A percentile compares a stretch with the other conserved stretches of the same genome.
Evolutionary conservation across 163 green algal genomes (phyloP).

Genomic region (Scenedesmus sp.): DNA sequence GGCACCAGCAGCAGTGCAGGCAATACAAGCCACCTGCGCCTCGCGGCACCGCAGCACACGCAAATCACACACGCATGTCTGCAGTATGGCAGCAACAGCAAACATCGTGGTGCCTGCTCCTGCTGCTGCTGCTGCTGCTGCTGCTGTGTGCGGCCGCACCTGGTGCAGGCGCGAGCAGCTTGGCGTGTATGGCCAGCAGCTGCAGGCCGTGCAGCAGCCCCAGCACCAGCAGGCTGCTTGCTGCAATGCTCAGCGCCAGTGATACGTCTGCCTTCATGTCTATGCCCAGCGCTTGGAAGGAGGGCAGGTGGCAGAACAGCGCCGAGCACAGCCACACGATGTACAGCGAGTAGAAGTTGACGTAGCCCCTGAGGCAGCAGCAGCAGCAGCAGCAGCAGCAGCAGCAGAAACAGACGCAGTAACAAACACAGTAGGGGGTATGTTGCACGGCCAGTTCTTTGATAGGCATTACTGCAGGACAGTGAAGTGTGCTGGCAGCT

Average conservation of each 20-base stretch:
- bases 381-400: background rate
- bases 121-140: background rate
- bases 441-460: too few relatives aligned
- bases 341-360: slow-evolving; percentile 87
- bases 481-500: too few relatives aligned
- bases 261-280: slow-evolving; percentile 84
- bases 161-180: slow-evolving; percentile 60
- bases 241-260: slow-evolving; percentile 77
- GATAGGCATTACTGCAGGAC: too few relatives aligned
- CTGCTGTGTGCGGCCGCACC: slow-evolving; percentile 43
- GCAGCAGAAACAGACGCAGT: too few relatives aligned
- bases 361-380: slow-evolving; percentile 71
- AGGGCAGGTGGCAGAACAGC: slow-evolving; percentile 88
- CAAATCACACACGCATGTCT: background rate
- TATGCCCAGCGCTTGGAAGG: slow-evolving; percentile 78
- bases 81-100: too few relatives aligned
- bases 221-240: slow-evolving; percentile 61
- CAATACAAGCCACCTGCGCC: background rate
- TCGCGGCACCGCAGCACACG: background rate
- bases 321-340: slow-evolving; percentile 85
- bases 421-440: too few relatives aligned
- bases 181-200: slow-evolving; percentile 59
- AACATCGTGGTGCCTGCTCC: background rate
- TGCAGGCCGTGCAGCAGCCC: slow-evolving; percentile 69
- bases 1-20: background rate